Percentiles rank a stretch among this genome's conserved stretches.
Evolutionary conservation across 306 rosid species (phyloP).

Genomic region (Coriaria nepalensis): DNA sequence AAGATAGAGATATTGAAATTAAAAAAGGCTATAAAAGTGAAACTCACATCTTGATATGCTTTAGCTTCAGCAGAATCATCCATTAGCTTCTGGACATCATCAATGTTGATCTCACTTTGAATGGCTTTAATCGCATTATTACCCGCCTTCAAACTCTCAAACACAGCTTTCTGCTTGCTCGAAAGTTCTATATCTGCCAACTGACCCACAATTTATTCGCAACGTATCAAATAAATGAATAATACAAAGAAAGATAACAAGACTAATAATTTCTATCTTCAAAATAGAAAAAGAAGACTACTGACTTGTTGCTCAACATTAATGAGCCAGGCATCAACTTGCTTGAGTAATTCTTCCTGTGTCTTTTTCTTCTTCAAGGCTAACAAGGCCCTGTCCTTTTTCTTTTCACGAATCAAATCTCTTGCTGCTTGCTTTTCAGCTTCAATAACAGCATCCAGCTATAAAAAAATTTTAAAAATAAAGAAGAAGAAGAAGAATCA

Average conservation of each 20-base stretch:
- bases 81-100: constrained; percentile 86
- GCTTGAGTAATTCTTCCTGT: constrained; percentile 90
- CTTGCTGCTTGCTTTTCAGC: constrained; percentile 92
- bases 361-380: constrained; percentile 78
- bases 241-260: background rate
- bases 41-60: constrained; percentile 95
- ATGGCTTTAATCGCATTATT: constrained; percentile 73
- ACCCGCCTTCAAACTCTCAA: constrained; percentile 92
- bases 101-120: constrained; percentile 88
- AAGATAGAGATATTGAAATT: constrained; percentile 13
- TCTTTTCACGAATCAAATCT: constrained; percentile 81
- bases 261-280: background rate
- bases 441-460: constrained; percentile 94
- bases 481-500: background rate
- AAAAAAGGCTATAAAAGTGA: constrained; percentile 6
- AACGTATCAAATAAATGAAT: background rate
- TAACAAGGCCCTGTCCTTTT: constrained; percentile 82
- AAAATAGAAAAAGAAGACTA: constrained; percentile 5
- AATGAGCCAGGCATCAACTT: constrained; percentile 87
- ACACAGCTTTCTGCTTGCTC: constrained; percentile 88
- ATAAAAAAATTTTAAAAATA: constrained; percentile 11
- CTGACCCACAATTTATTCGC: constrained; percentile 29
- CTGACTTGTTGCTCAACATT: constrained; percentile 94
- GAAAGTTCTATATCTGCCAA: constrained; percentile 86
- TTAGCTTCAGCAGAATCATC: constrained; percentile 90